A percentile compares a stretch with the other conserved stretches of the same genome.
These are phyloP conservation scores for Ceraceosorus guamensis DNA, from an alignment of 1,284 basidiomycete genomes.

Conservation along the genomic window DNA sequence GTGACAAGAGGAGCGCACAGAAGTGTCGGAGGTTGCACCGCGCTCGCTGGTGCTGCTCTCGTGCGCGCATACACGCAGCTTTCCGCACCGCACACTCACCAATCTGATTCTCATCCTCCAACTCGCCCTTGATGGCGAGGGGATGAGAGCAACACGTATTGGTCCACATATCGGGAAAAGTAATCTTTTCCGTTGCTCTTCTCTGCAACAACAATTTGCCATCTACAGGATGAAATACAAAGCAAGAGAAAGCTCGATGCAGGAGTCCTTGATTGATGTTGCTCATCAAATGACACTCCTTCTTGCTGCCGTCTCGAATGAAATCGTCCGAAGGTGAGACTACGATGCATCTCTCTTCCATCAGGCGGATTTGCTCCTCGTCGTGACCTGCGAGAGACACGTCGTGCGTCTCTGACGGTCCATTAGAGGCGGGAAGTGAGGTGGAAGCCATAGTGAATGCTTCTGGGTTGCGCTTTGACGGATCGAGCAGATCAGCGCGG, in stretches of 20 bases:
- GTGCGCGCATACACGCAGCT: neutral
- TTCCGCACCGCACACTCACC: slow-evolving; percentile 14
- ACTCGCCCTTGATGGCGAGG: slow-evolving; percentile 67
- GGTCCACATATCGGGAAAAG: slow-evolving; percentile 99
- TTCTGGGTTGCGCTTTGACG: too few species aligned
- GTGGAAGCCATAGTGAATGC: neutral
- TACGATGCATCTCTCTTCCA: slow-evolving; percentile 96
- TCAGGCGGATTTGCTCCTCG: slow-evolving; percentile 61
- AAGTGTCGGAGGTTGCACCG: too few species aligned
- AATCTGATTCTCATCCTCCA: slow-evolving; percentile 62
- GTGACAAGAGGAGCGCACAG: too few species aligned
- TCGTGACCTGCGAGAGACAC: slow-evolving; percentile 44
- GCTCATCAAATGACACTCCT: slow-evolving; percentile 98
- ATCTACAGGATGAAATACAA: slow-evolving; percentile 88
- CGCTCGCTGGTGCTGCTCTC: neutral
- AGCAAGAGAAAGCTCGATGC: slow-evolving; percentile 95
- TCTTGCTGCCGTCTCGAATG: slow-evolving; percentile 61
- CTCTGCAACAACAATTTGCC: slow-evolving; percentile 93
- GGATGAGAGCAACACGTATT: slow-evolving; percentile 99
- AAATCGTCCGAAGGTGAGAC: slow-evolving; percentile 80
- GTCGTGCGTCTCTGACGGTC: neutral
- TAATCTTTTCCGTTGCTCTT: slow-evolving; percentile 94
- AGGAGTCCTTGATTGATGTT: slow-evolving; percentile 91
- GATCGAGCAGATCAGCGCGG: too few species aligned
- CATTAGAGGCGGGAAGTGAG: neutral